Evolutionary conservation across 495 filamentous ascomycete species (phyloP).

Genomic region (Lichenothelia convexa): DNA sequence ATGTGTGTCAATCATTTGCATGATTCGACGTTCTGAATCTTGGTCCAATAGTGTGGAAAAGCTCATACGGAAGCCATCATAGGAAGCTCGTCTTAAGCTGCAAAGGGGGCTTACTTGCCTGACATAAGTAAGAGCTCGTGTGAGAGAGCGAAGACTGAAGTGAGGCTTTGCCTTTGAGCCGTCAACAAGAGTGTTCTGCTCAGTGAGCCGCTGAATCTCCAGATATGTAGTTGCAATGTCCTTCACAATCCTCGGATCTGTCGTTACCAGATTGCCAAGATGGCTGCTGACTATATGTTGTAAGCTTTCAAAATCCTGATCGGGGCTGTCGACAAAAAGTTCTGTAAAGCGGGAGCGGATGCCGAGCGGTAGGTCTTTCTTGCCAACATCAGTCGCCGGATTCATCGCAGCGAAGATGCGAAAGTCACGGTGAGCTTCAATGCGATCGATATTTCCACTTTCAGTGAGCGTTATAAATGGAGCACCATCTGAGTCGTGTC

Average conservation of each 20-base stretch:
- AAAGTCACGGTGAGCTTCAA: constrained; percentile 82
- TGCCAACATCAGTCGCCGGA: constrained; percentile 91
- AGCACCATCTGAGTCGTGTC: constrained; percentile 39
- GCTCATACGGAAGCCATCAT: constrained; percentile 97
- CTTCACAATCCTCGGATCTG: constrained; percentile 43
- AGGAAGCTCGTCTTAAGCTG: constrained; percentile 70
- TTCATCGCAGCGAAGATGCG: constrained; percentile 98
- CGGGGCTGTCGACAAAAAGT: constrained; percentile 76
- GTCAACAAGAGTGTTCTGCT: constrained; percentile 71
- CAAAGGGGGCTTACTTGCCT: constrained; percentile 68
- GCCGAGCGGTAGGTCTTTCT: constrained; percentile 75
- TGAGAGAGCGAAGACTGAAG: constrained; percentile 90
- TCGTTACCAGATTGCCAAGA: constrained; percentile 45
- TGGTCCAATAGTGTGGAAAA: constrained; percentile 73
- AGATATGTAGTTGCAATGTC: constrained; percentile 76
- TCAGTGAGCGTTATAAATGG: constrained; percentile 82
- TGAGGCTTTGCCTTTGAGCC: constrained; percentile 86
- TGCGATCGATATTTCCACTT: constrained; percentile 72
- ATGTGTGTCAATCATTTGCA: constrained; percentile 64
- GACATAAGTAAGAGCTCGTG: constrained; percentile 72
- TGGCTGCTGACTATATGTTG: constrained; percentile 72
- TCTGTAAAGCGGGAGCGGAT: constrained; percentile 82
- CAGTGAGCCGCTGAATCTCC: constrained; percentile 63
- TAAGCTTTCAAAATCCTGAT: constrained; percentile 66
- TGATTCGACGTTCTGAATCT: constrained; percentile 57